A percentile compares a stretch with the other conserved stretches of the same genome.
Conservation (phyloP, 2,329 filamentous ascomycete genomes). For the Monilinia fructigena region DNA sequence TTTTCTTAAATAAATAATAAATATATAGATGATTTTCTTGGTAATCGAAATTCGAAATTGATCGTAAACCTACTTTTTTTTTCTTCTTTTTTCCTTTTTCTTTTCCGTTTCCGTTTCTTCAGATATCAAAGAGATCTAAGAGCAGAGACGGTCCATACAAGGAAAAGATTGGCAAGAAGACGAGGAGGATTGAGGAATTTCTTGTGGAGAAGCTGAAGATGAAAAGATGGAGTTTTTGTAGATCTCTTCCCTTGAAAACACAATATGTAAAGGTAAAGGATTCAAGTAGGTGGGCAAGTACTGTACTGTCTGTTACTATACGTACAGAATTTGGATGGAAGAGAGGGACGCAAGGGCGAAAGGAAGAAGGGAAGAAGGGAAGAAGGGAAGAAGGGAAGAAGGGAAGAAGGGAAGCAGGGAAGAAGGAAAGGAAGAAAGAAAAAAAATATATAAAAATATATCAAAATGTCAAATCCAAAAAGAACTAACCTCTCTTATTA, state of each 20-base stretch:
- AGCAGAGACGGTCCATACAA: slow-evolving; percentile 4
- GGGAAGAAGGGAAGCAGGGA: neutral
- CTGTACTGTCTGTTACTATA: no score
- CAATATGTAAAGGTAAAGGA: no score
- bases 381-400: no score
- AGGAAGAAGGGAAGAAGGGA: no score
- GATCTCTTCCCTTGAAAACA: neutral
- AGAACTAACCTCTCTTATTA: no score
- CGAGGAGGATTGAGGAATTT: neutral
- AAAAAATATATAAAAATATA: neutral
- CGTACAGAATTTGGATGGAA: neutral
- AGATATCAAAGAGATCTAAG: slow-evolving; percentile 1
- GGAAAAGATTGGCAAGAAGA: slow-evolving; percentile 16
- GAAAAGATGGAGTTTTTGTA: neutral
- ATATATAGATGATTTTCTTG: neutral
- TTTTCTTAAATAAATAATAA: no score
- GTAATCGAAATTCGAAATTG: neutral
- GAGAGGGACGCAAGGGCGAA: no score
- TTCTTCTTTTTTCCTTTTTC: neutral
- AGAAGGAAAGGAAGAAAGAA: no score
- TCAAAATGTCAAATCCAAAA: no score
- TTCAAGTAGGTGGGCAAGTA: no score
- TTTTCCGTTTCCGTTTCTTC: neutral
- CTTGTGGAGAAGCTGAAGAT: slow-evolving; percentile 10
- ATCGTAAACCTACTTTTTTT: neutral